Evolutionary conservation across 805 yeast genomes (phyloP), one percentile per base, ranked within the genome.

Genomic region (Monosporozyma yasuniensis): DNA sequence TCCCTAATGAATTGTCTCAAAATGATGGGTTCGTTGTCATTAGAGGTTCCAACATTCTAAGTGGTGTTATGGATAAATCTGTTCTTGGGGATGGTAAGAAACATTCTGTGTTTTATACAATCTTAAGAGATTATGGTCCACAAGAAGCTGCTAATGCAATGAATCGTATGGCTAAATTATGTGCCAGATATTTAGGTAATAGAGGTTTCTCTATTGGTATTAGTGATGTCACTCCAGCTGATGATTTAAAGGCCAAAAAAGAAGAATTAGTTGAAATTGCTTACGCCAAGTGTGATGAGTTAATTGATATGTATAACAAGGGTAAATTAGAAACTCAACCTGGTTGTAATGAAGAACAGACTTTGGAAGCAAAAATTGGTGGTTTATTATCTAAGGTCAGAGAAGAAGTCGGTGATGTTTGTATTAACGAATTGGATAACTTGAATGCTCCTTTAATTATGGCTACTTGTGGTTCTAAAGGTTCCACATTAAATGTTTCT

Each of bases 381-480:
- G 98, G 99, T 57, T 70, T 93, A 45, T 74, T 93, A 54, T 93
- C 99, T 16, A 93, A 90, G 64, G 99, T 93, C 50, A 84, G 99
- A 79, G 99, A 91, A 74, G 96, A 93, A 68, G 98, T 91, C 16
- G 99, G 99, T 67, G 98, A 91, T 57, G 96, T 89, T 53, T 95
- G 99, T 75, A 91, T 95, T 63, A 79, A 76, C 49, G 98, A 93
- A 69, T 74, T 93, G 52, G 96, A 87, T 56, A 79, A 84, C 47
- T 78, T 88, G 47, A 93, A 93, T 65, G 96, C 99, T 22, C 99
- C 99, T 39, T 77, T 93, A 62, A 91, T 93, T 64, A 93, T 93
- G 99, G 97, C 99, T 11, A 87, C 96, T 1, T 93, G 98, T 77
- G 99, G 99, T 59, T 91, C 98, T 41, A 93, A 93, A 69, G 99